These are phyloP conservation scores for Neopestalotiopsis sp. DNA, from an alignment of 2,329 filamentous ascomycete genomes.

Conservation along the genomic window DNA sequence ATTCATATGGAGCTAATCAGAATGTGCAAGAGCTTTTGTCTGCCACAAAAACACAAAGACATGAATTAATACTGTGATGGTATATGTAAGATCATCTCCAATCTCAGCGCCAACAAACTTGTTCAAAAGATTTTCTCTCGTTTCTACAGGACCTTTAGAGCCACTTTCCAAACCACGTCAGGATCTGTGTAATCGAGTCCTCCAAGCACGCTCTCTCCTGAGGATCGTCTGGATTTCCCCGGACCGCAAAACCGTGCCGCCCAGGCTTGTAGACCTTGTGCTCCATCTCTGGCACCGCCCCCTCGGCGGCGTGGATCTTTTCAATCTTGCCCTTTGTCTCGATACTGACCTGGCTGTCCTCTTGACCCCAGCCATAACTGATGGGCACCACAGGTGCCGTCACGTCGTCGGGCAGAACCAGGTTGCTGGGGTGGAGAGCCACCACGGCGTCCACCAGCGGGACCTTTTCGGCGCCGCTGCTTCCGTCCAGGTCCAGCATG, in stretches of 20 bases:
- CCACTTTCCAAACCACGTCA: slow-evolving; percentile 17
- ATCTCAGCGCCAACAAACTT: too few species aligned
- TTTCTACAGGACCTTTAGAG: not conserved
- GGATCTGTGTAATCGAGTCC: slow-evolving; percentile 24
- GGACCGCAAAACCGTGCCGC: slow-evolving; percentile 36
- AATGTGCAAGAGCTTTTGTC: too few species aligned
- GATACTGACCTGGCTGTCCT: slow-evolving; percentile 35
- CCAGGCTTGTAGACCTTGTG: slow-evolving; percentile 38
- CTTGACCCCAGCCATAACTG: slow-evolving; percentile 38
- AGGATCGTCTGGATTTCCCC: slow-evolving; percentile 30
- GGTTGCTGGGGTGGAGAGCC: slow-evolving; percentile 47
- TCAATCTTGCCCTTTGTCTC: slow-evolving; percentile 37
- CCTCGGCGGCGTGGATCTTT: slow-evolving; percentile 30
- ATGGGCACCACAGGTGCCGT: slow-evolving; percentile 36
- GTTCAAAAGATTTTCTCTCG: not conserved
- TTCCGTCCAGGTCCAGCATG: slow-evolving; percentile 38
- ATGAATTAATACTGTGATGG: too few species aligned
- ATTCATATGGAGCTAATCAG: too few species aligned
- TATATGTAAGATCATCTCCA: too few species aligned
- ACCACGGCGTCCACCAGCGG: slow-evolving; percentile 48
- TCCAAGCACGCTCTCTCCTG: slow-evolving; percentile 37
- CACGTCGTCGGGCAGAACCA: slow-evolving; percentile 46
- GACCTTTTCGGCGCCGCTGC: slow-evolving; percentile 24
- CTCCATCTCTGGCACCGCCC: slow-evolving; percentile 35
- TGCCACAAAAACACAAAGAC: too few species aligned